Percentiles rank a stretch among this genome's conserved stretches.
phyloP scores from a whole-genome alignment of 2,329 filamentous ascomycete genomes.

The Fusarium hainanense region DNA sequence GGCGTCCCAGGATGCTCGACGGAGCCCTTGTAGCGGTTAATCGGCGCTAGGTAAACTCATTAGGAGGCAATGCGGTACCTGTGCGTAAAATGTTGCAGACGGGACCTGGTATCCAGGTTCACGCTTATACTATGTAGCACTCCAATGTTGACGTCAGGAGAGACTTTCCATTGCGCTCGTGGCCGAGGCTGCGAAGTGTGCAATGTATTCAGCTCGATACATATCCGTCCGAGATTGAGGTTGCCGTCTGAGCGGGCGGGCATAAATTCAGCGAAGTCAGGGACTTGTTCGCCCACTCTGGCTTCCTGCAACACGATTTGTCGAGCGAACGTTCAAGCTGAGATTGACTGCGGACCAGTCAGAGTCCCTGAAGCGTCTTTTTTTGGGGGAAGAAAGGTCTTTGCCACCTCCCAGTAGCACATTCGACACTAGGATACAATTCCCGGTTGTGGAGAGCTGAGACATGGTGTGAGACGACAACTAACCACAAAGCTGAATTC shows the following conservation, averaged over 20 bases:
- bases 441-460: conserved; percentile 28
- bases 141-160: conserved; percentile 20
- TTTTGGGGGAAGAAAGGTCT: conserved; percentile 20
- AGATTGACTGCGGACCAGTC: conserved; percentile 31
- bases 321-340: conserved; percentile 22
- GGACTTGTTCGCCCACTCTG: conserved; percentile 6
- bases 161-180: conserved; percentile 2
- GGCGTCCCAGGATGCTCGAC: conserved; percentile 5
- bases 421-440: conserved; percentile 7
- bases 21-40: conserved; percentile 10
- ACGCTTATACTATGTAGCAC: conserved; percentile 3
- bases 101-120: background rate
- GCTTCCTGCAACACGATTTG: conserved; percentile 33
- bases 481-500: background rate
- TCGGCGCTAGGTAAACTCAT: conserved; percentile 4
- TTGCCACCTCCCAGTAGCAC: conserved; percentile 31
- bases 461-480: conserved; percentile 21
- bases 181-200: background rate
- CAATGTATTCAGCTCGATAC: background rate
- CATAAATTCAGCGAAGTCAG: conserved; percentile 19
- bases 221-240: background rate
- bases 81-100: conserved; percentile 3
- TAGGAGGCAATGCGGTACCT: conserved; percentile 3
- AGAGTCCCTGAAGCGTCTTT: conserved; percentile 31
- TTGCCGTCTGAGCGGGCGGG: conserved; percentile 5